A percentile compares a stretch with the other conserved stretches of the same genome.
phyloP scores from a whole-genome alignment of 2,329 filamentous ascomycete genomes.

The Colletotrichum gloeosporioides region DNA sequence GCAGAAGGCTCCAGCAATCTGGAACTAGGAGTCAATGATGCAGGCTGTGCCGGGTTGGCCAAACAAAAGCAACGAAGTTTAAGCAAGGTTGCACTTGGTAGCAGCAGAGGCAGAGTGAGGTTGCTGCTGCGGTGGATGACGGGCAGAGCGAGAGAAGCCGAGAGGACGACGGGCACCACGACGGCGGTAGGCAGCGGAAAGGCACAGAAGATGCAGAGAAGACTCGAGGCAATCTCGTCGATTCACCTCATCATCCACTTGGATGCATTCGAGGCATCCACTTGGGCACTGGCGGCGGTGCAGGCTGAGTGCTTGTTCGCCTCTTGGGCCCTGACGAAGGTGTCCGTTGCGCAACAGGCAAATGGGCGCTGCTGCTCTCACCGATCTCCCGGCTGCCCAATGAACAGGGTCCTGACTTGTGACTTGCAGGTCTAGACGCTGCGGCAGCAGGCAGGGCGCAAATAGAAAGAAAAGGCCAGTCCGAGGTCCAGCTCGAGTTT shows the following conservation, averaged over 20 bases:
- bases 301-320: background rate
- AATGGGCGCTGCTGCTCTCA: slow-evolving; percentile 3
- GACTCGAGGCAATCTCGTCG: background rate
- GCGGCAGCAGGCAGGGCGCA: background rate
- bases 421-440: slow-evolving; percentile 8
- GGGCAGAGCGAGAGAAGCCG: background rate
- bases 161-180: background rate
- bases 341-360: background rate
- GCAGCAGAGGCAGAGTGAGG: background rate
- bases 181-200: background rate
- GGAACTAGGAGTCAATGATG: slow-evolving; percentile 1
- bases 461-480: background rate
- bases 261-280: slow-evolving; percentile 15
- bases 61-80: background rate
- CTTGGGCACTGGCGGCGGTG: slow-evolving; percentile 5
- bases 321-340: background rate
- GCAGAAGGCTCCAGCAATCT: slow-evolving; percentile 1
- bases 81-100: background rate
- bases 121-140: background rate
- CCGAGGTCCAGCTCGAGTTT: background rate
- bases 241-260: background rate
- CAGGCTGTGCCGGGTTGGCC: background rate
- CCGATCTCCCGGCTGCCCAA: slow-evolving; percentile 17
- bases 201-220: slow-evolving; percentile 4
- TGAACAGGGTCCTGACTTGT: slow-evolving; percentile 3